Evolutionary conservation across 805 yeast genomes (phyloP).

Genomic region (Saturnispora sanitii): DNA sequence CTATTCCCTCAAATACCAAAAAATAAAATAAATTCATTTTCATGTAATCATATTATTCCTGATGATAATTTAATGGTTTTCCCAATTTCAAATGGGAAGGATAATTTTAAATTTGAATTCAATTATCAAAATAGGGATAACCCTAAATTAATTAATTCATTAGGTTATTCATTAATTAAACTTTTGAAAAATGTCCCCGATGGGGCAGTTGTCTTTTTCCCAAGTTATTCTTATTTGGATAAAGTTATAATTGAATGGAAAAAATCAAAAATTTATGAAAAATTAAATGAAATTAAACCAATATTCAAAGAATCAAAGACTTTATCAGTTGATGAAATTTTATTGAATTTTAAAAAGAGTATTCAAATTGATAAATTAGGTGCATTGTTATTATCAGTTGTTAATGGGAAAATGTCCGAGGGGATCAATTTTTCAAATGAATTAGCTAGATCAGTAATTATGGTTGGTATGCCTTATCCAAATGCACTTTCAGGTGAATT

Average conservation of each 20-base stretch:
- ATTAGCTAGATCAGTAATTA: constrained; percentile 76
- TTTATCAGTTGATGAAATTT: constrained; percentile 34
- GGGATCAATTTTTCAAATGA: constrained; percentile 87
- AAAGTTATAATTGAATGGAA: constrained; percentile 48
- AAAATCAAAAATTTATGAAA: constrained; percentile 23
- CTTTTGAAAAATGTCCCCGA: constrained; percentile 43
- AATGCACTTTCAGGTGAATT: constrained; percentile 75
- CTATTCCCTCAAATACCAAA: constrained; percentile 49
- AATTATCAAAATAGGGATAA: constrained; percentile 56
- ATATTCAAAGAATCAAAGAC: constrained; percentile 49
- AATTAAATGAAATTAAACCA: constrained; percentile 32
- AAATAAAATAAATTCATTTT: constrained; percentile 39
- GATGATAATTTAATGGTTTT: constrained; percentile 53
- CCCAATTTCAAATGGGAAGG: constrained; percentile 32
- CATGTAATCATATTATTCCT: constrained; percentile 83
- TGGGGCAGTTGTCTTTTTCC: constrained; percentile 77
- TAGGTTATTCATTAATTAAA: constrained; percentile 41
- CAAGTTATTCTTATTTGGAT: constrained; percentile 68
- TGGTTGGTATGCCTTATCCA: constrained; percentile 88
- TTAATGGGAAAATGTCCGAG: constrained; percentile 88
- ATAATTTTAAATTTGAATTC: constrained; percentile 40
- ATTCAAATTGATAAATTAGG: constrained; percentile 35
- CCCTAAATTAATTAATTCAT: constrained; percentile 31
- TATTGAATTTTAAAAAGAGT: constrained; percentile 41
- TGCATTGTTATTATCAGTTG: constrained; percentile 71